Evolutionary conservation across 2,329 filamentous ascomycete species (phyloP).

Genomic region (Alternaria sp.): DNA sequence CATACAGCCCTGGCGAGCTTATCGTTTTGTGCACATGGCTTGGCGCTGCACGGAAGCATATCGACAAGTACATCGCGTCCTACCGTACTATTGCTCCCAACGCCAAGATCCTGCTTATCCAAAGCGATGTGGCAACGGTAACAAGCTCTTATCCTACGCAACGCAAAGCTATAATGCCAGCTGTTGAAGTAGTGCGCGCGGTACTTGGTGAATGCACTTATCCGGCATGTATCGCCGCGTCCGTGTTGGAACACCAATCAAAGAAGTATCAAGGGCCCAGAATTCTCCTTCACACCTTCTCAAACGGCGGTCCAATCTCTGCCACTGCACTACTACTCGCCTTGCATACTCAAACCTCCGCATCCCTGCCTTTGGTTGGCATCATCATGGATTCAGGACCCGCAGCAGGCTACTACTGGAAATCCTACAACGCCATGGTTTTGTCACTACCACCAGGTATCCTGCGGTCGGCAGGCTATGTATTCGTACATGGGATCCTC

Average conservation of each 20-base stretch:
- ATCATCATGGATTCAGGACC: slow-evolving; percentile 16
- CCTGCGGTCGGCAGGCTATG: neutral
- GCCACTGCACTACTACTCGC: slow-evolving; percentile 12
- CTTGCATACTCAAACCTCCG: neutral
- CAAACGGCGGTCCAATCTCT: slow-evolving; percentile 23
- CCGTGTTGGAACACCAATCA: neutral
- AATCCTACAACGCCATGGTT: slow-evolving; percentile 27
- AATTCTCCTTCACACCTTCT: slow-evolving; percentile 25
- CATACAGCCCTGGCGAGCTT: slow-evolving; percentile 14
- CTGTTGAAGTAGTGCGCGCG: slow-evolving; percentile 9
- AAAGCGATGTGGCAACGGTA: slow-evolving; percentile 18
- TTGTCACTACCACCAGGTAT: slow-evolving; percentile 10
- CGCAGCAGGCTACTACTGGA: slow-evolving; percentile 14
- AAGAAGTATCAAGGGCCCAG: slow-evolving; percentile 1
- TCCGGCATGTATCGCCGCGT: neutral
- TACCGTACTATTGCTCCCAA: slow-evolving; percentile 19
- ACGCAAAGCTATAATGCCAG: slow-evolving; percentile 19
- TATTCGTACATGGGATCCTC: slow-evolving; percentile 7
- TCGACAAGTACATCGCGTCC: slow-evolving; percentile 25
- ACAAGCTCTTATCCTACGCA: slow-evolving; percentile 14
- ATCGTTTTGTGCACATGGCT: slow-evolving; percentile 30
- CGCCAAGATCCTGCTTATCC: slow-evolving; percentile 25
- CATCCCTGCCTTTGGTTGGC: slow-evolving; percentile 17
- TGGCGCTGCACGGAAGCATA: slow-evolving; percentile 25
- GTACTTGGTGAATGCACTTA: slow-evolving; percentile 14